Evolutionary conservation across 176 grass and related monocot genomes (phyloP).

Genomic region (Hsuehochloa calcarea): DNA sequence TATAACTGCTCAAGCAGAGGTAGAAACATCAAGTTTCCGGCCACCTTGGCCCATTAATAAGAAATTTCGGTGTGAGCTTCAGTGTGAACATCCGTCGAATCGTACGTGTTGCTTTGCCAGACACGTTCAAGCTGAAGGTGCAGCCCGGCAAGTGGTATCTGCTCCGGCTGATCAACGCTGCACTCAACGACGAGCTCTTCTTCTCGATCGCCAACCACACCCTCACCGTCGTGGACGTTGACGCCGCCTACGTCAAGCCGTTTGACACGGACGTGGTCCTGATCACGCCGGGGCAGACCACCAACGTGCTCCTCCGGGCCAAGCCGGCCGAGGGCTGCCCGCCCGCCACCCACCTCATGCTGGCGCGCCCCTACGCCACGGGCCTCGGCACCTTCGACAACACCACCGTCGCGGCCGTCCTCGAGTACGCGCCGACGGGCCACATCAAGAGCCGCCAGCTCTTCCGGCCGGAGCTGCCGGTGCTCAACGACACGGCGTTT

Average conservation of each 20-base stretch:
- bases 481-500: constrained; percentile 65
- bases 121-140: constrained; percentile 70
- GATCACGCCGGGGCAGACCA: constrained; percentile 70
- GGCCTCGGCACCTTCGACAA: constrained; percentile 68
- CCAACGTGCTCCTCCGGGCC: constrained; percentile 66
- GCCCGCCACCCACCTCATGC: constrained; percentile 55
- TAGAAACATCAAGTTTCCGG: neutral
- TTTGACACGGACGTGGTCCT: constrained; percentile 57
- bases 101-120: neutral
- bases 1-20: constrained; percentile 73
- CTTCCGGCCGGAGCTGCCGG: constrained; percentile 40
- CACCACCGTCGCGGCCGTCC: constrained; percentile 56
- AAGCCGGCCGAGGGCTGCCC: constrained; percentile 22
- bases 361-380: constrained; percentile 55
- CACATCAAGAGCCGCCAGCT: constrained; percentile 44
- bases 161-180: constrained; percentile 70
- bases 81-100: neutral
- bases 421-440: constrained; percentile 48
- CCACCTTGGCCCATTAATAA: too few species aligned
- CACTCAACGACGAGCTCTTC: constrained; percentile 69
- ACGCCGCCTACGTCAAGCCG: constrained; percentile 61
- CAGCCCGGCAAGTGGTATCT: constrained; percentile 47
- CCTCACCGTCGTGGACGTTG: constrained; percentile 62
- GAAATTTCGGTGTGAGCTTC: too few species aligned
- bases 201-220: constrained; percentile 64